Base-by-base conservation (phyloP, 2,329 filamentous ascomycete species). In the Botrytis cinerea region DNA sequence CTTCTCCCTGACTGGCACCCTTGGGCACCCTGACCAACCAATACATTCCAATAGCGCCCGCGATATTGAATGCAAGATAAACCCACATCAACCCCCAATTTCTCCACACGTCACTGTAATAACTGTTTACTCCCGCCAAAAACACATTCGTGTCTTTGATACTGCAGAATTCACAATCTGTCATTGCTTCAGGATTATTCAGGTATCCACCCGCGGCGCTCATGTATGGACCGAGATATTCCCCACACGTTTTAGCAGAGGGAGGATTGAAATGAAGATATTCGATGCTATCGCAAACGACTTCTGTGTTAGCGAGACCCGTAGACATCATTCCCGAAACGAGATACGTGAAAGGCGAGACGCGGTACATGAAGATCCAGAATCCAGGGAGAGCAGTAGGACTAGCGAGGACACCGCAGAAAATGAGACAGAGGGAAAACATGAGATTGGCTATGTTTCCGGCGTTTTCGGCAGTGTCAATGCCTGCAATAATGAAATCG, bases 341-440 rank as follows among this genome's bases (percentile, higher is more conserved):
- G 28, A 96, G 84, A 81, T 97, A 97, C 0, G 92, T 95, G 71
- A 97, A 93, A 0, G 94, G 94, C 0, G 91, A 94, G 70, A 94
- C 84, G 62, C 92, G 89, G 82, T 95, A 96, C 91, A 94, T 93
- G 85, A 94, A 94, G 78, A 92, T 91, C 92, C 93, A 95, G 86
- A 95, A 95, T 5, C 88, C 84, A 0, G 93, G 92, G 51, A 96
- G 86, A 1, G 83, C 81, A 6, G 83, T 81, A 1, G 91, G 91
- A 20, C 84, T 84, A 38, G 90, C 90, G 77, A 97, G 87, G 68
- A 96, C 91, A 86, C 92, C 86, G 79, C 91, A 93, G 87, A 95
- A 95, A 78, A 93, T 89, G 71, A 95, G 85, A 75, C 87, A 90
- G 71, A 95, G 85, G 59, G 88, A 90, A 84, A 95, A 95, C 78